Percentiles rank a stretch among this genome's conserved stretches.
These are phyloP conservation scores for Aureobasidium sp. DNA, from an alignment of 2,329 filamentous ascomycete genomes.

Conservation along the genomic window DNA sequence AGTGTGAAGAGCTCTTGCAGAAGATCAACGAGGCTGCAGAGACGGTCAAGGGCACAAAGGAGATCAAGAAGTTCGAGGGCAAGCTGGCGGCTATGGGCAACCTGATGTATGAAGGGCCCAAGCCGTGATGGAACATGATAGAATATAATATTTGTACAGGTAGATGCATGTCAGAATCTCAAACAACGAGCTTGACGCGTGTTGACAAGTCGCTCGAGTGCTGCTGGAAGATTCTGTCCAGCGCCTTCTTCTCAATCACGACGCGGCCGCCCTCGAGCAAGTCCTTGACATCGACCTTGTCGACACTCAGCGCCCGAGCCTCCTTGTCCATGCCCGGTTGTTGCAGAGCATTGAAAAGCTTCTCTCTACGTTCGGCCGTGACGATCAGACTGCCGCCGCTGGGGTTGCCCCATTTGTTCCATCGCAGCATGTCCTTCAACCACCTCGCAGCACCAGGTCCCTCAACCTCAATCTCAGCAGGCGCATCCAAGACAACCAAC, in stretches of 20 bases:
- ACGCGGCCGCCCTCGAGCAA: slow-evolving; percentile 86
- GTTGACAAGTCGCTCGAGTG: slow-evolving; percentile 69
- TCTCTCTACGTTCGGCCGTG: slow-evolving; percentile 65
- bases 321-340: slow-evolving; percentile 65
- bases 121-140: background rate
- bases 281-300: slow-evolving; percentile 97
- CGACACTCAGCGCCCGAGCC: slow-evolving; percentile 72
- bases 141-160: slow-evolving; percentile 6
- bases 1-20: slow-evolving; percentile 66
- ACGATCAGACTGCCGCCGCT: slow-evolving; percentile 81
- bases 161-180: background rate
- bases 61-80: slow-evolving; percentile 54
- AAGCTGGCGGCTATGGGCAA: slow-evolving; percentile 49
- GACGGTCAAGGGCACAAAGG: slow-evolving; percentile 48
- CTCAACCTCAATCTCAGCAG: slow-evolving; percentile 70
- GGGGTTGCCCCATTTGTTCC: slow-evolving; percentile 73
- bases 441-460: slow-evolving; percentile 48
- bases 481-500: slow-evolving; percentile 84
- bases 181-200: slow-evolving; percentile 9
- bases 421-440: slow-evolving; percentile 72
- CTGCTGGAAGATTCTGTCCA: slow-evolving; percentile 76
- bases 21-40: slow-evolving; percentile 52
- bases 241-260: slow-evolving; percentile 84
- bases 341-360: slow-evolving; percentile 73
- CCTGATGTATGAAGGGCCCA: slow-evolving; percentile 49